These are phyloP conservation scores for Cephalotrichum gorgonifer DNA, from an alignment of 2,329 filamentous ascomycete species.

Conservation along the genomic window DNA sequence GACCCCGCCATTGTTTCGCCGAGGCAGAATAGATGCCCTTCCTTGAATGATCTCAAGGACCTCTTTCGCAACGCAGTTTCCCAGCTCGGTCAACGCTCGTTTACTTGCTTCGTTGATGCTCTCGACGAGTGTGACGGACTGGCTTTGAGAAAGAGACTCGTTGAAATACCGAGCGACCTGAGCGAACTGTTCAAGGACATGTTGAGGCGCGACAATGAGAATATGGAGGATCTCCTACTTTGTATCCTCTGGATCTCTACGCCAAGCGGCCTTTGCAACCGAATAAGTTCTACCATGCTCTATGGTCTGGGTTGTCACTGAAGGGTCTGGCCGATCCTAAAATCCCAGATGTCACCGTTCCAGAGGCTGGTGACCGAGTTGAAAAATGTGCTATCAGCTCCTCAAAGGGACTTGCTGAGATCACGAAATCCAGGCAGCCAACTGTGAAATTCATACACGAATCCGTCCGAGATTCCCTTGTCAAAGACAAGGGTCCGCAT, in stretches of 20 bases:
- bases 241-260: constrained; percentile 46
- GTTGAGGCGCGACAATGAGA: constrained; percentile 30
- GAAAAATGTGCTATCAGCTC: constrained; percentile 23
- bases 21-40: neutral
- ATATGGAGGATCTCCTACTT: constrained; percentile 28
- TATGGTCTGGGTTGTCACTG: constrained; percentile 16
- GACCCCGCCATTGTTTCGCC: neutral
- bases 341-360: neutral
- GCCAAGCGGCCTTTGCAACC: constrained; percentile 29
- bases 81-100: neutral
- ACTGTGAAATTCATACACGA: constrained; percentile 44
- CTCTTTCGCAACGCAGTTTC: neutral
- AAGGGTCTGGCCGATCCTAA: neutral
- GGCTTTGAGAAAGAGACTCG: constrained; percentile 16
- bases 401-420: constrained; percentile 40
- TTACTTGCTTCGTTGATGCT: constrained; percentile 24
- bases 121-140: constrained; percentile 32
- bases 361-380: constrained; percentile 8
- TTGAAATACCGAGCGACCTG: constrained; percentile 26
- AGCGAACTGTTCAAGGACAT: constrained; percentile 40
- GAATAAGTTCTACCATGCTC: constrained; percentile 33
- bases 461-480: constrained; percentile 36
- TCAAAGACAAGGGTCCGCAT: constrained; percentile 21
- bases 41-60: neutral
- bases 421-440: constrained; percentile 17